These are phyloP conservation scores for Urochloa ruziziensis DNA, from an alignment of 176 grass and related monocot genomes.

Conservation along the genomic window DNA sequence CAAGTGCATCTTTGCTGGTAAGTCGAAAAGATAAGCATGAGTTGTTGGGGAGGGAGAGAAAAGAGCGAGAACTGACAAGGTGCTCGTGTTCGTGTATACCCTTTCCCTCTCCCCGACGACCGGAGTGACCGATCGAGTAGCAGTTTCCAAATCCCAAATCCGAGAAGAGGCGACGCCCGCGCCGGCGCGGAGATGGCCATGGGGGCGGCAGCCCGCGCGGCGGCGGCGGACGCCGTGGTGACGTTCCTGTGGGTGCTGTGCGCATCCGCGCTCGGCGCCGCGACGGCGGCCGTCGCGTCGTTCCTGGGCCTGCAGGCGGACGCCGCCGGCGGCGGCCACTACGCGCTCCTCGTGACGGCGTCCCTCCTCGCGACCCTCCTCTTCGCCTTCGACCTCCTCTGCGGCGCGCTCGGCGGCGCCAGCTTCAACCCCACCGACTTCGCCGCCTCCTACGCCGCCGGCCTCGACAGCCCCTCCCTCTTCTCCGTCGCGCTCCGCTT, in stretches of 20 bases:
- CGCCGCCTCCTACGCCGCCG: constrained; percentile 56
- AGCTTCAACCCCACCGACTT: constrained; percentile 64
- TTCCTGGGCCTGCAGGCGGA: neutral
- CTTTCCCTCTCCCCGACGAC: too few relatives aligned
- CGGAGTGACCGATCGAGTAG: too few relatives aligned
- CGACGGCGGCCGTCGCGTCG: constrained; percentile 9
- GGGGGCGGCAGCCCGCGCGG: neutral
- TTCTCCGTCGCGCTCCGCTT: constrained; percentile 30
- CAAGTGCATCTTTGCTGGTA: too few relatives aligned
- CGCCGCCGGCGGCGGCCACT: neutral
- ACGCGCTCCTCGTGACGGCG: constrained; percentile 27
- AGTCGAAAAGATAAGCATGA: too few relatives aligned
- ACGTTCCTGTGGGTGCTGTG: constrained; percentile 31
- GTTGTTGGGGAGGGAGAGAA: too few relatives aligned
- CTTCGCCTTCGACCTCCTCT: constrained; percentile 48
- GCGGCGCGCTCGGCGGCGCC: constrained; percentile 49
- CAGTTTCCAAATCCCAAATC: neutral
- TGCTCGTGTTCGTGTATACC: too few relatives aligned
- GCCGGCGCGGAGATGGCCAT: neutral
- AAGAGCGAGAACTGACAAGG: too few relatives aligned
- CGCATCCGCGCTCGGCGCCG: constrained; percentile 19
- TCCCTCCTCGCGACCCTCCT: constrained; percentile 45
- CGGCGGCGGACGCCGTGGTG: constrained; percentile 17
- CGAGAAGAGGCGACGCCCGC: neutral
- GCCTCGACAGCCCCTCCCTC: constrained; percentile 14